Evolutionary conservation across 768 basidiomycete genomes (phyloP).

Genomic region (Daedalea quercina): DNA sequence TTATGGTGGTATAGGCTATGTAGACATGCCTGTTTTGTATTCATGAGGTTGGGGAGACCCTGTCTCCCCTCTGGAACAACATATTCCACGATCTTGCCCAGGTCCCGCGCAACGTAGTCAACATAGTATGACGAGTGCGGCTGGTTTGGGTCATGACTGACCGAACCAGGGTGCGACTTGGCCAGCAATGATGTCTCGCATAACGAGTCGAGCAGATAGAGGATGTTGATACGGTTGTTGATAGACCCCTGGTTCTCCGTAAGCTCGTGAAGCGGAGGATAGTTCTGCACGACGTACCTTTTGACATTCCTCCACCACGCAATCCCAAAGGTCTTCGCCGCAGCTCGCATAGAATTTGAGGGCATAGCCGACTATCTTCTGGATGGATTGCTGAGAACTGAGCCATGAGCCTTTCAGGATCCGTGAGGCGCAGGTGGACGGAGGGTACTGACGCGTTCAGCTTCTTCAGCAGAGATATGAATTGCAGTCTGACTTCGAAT

Average conservation of each 20-base stretch:
- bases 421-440: not conserved
- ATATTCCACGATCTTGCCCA: constrained; percentile 68
- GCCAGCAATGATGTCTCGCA: constrained; percentile 73
- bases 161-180: constrained; percentile 45
- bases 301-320: constrained; percentile 83
- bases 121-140: constrained; percentile 55
- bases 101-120: constrained; percentile 70
- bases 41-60: constrained; percentile 81
- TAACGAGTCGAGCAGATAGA: constrained; percentile 86
- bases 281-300: constrained; percentile 45
- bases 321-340: constrained; percentile 93
- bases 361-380: constrained; percentile 80
- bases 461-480: constrained; percentile 51
- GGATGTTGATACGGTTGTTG: constrained; percentile 88
- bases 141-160: constrained; percentile 29
- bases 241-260: constrained; percentile 50
- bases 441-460: constrained; percentile 55
- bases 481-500: constrained; percentile 72
- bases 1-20: not conserved
- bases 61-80: constrained; percentile 89
- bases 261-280: not conserved
- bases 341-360: constrained; percentile 80
- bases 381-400: constrained; percentile 83
- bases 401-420: constrained; percentile 20
- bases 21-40: constrained; percentile 70